Conservation (phyloP, 75 land plant genomes). For the Cryptomeria japonica region DNA sequence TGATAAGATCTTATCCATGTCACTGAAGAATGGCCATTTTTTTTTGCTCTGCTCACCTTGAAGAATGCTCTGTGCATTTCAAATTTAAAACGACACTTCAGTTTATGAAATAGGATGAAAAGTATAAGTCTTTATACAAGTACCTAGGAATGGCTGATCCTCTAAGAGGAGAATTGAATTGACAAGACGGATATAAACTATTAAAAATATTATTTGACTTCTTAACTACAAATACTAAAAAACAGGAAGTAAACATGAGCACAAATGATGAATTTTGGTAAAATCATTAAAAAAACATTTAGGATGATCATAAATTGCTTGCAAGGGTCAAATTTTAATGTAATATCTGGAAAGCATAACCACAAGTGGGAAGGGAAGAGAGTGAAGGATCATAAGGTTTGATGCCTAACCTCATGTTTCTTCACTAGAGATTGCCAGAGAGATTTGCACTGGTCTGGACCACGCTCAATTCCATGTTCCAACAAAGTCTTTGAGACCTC, state of each 20-base stretch:
- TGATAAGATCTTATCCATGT: slow-evolving; percentile 46
- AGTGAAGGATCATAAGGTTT: background rate
- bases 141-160: background rate
- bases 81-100: slow-evolving; percentile 3
- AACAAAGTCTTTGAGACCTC: slow-evolving; percentile 56
- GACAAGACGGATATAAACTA: background rate
- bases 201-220: background rate
- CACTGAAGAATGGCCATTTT: slow-evolving; percentile 65
- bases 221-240: background rate
- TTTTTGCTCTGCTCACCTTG: slow-evolving; percentile 35
- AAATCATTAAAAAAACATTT: background rate
- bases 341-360: too few relatives aligned
- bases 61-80: slow-evolving; percentile 46
- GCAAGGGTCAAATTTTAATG: background rate
- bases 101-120: background rate
- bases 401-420: slow-evolving; percentile 72
- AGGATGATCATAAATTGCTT: slow-evolving; percentile 1
- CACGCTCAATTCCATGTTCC: slow-evolving; percentile 57
- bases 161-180: background rate
- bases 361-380: background rate
- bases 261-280: background rate
- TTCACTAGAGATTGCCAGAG: slow-evolving; percentile 86
- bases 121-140: background rate
- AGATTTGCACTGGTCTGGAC: slow-evolving; percentile 85
- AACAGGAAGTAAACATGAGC: background rate